A percentile compares a stretch with the other conserved stretches of the same genome.
phyloP scores from a whole-genome alignment of 306 rosid genomes.

The Hylodesmum podocarpum region DNA sequence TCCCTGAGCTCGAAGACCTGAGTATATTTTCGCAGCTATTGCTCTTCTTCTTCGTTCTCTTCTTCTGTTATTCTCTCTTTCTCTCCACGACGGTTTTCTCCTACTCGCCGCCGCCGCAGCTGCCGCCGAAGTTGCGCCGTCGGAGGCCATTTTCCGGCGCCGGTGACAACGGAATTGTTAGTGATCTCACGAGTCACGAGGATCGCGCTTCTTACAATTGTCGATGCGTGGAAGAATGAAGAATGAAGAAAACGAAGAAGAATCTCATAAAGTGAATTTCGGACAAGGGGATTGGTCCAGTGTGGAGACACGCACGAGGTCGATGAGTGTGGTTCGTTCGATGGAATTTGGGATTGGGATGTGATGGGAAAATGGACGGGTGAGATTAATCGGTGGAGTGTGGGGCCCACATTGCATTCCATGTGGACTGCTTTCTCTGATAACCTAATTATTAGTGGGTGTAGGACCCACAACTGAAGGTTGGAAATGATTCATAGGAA shows the following conservation, averaged over 20 bases:
- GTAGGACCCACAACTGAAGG: conserved; percentile 10
- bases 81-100: conserved; percentile 92
- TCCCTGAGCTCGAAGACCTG: conserved; percentile 85
- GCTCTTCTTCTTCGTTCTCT: conserved; percentile 84
- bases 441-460: conserved; percentile 41
- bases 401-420: neutral
- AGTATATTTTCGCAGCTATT: conserved; percentile 71
- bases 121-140: conserved; percentile 73
- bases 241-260: too few species aligned
- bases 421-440: conserved; percentile 34
- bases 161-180: too few species aligned
- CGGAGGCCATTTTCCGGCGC: conserved; percentile 72
- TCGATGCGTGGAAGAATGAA: conserved; percentile 43
- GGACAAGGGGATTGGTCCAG: neutral
- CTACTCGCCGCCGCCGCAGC: conserved; percentile 47
- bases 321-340: neutral
- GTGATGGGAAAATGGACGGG: neutral
- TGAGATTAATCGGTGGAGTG: neutral
- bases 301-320: neutral
- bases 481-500: conserved; percentile 7
- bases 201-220: conserved; percentile 41
- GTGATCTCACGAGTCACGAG: conserved; percentile 65
- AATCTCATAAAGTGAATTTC: conserved; percentile 28
- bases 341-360: neutral
- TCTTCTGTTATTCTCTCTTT: conserved; percentile 80